Base-by-base conservation (phyloP, 2,329 filamentous ascomycete species). In the Pyrenochaeta sp. region DNA sequence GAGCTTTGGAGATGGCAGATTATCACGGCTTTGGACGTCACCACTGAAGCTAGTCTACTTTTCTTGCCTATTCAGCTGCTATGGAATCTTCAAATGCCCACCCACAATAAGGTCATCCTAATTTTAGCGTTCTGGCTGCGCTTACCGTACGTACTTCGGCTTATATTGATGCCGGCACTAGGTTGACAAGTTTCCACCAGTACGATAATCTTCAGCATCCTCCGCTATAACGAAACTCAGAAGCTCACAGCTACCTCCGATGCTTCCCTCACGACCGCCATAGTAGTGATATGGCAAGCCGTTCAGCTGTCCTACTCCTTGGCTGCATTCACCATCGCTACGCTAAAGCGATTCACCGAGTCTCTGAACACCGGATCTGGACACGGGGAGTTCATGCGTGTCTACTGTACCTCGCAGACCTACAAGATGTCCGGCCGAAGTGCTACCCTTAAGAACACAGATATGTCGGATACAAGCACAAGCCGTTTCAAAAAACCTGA, bases 71-170 rank as follows among this genome's bases (percentile, higher is more conserved):
- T 62, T 3, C 61, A 62, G 32, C 28, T 70, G 13, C 58, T 68
- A 5, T 63, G 58, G 56, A 36, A 45, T 7, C 50, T 70, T 4
- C 59, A 62, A 25, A 69, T 69, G 61, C 27, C 55, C 6, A 3
- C 34, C 5, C 53, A 32, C 13, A 61, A 50, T 15, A 71, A 69
- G 45, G 7, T 65, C n/a, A 45, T 60, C 24, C 65, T 69, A 13
- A 53, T 62, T 5, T 42, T 50, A 25, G 65, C 66, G 13, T 71
- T 71, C 32, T 60, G 60, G 52, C 55, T 65, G 19, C 59, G 68
- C 1, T 24, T 69, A 12, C 52, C 56, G 61, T 67, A 57, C 36
- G 58, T 63, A 4, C 37, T 36, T 44, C 9, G 7, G 28, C 32
- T 19, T 44, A 3, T 27, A 19, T 24, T n/a, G 32, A 36, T 22